A percentile compares a stretch with the other conserved stretches of the same genome.
phyloP scores from a whole-genome alignment of 176 grass and related monocot genomes.

The Zizania latifolia region DNA sequence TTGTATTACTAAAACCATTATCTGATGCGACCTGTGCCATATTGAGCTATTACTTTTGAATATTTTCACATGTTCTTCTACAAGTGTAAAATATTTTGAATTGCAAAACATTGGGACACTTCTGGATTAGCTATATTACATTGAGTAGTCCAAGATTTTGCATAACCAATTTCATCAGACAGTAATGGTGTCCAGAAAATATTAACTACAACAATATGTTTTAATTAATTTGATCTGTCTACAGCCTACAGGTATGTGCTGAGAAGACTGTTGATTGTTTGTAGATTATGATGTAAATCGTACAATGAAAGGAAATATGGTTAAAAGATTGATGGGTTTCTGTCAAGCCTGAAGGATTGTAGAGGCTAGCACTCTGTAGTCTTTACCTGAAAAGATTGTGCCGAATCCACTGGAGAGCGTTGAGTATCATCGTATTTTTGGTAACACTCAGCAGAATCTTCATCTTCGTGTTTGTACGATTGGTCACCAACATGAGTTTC shows the following conservation, averaged over 20 bases:
- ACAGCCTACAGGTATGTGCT: slow-evolving; percentile 9
- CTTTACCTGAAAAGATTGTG: background rate
- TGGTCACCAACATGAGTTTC: background rate
- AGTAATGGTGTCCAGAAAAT: background rate
- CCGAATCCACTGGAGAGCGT: background rate
- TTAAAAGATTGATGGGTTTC: background rate
- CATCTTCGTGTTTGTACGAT: background rate
- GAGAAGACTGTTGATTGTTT: slow-evolving; percentile 1
- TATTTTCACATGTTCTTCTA: background rate
- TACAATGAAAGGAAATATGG: background rate
- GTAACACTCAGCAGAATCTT: background rate
- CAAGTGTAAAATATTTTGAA: background rate
- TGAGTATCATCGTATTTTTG: background rate
- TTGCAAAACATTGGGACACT: background rate
- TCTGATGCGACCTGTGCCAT: background rate
- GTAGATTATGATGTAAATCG: background rate
- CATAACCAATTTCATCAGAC: background rate
- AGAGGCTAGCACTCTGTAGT: background rate
- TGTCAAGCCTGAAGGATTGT: background rate
- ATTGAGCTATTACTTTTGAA: background rate
- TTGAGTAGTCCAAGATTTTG: background rate
- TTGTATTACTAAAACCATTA: background rate
- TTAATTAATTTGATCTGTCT: slow-evolving; percentile 3
- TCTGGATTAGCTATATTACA: background rate
- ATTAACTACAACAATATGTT: background rate